These are phyloP conservation scores for Kazachstania sp. DNA, from an alignment of 1,139 yeast species.

Conservation along the genomic window DNA sequence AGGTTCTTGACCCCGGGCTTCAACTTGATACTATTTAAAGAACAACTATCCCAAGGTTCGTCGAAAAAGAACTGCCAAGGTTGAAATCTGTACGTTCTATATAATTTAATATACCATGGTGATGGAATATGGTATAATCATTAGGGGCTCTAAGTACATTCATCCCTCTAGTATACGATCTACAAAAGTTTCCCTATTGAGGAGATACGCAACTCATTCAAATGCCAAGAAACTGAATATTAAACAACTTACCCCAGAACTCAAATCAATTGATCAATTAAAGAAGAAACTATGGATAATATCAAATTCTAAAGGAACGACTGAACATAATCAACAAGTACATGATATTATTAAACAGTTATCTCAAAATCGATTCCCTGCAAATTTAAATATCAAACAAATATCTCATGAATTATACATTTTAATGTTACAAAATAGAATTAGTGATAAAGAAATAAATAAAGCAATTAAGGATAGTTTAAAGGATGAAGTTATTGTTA, in stretches of 20 bases:
- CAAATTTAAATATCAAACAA: not conserved
- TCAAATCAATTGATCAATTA: not conserved
- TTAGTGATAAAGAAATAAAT: constrained; percentile 13
- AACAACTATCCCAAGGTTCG: too few relatives aligned
- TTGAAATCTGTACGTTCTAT: too few relatives aligned
- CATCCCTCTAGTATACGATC: not conserved
- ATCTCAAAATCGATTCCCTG: not conserved
- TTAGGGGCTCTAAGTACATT: not conserved
- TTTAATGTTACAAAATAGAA: constrained; percentile 15
- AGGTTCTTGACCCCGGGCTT: too few relatives aligned
- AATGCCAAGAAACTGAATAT: not conserved
- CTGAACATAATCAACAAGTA: not conserved
- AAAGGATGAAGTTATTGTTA: constrained; percentile 6
- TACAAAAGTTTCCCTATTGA: not conserved
- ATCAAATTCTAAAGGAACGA: not conserved
- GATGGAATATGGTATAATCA: not conserved
- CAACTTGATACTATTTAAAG: too few relatives aligned
- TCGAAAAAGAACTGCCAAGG: too few relatives aligned
- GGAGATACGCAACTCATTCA: not conserved
- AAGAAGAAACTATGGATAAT: not conserved
- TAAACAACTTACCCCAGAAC: not conserved
- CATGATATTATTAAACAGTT: not conserved
- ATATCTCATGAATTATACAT: constrained; percentile 9
- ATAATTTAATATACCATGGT: too few relatives aligned
- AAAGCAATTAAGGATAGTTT: constrained; percentile 8